Percentiles rank a stretch among this genome's conserved stretches.
Evolutionary conservation across 371 early-diverging fungal genomes (phyloP).

Genomic region (Capillidium heterosporum): DNA sequence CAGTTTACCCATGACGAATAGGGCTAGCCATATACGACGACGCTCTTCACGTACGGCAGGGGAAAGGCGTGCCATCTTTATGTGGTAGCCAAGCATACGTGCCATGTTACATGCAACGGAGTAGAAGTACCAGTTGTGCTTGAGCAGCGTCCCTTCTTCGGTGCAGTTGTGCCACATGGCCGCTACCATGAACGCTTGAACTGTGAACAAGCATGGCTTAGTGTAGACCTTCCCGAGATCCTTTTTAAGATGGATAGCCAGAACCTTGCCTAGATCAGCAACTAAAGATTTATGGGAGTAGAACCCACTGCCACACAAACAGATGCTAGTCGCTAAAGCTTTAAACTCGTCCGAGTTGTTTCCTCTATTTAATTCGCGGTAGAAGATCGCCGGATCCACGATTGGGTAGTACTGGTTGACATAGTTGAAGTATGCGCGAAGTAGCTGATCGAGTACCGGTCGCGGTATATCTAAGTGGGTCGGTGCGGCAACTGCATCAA

Average conservation of each 20-base stretch:
- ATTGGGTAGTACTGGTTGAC: background rate
- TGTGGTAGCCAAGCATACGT: background rate
- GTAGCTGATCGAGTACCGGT: background rate
- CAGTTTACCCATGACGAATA: background rate
- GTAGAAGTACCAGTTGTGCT: background rate
- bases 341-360: background rate
- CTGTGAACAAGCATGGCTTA: background rate
- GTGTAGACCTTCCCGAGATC: background rate
- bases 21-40: background rate
- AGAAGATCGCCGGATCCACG: background rate
- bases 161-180: background rate
- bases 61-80: background rate
- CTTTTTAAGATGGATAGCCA: background rate
- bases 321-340: background rate
- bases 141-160: background rate
- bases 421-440: background rate
- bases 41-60: background rate
- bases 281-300: background rate
- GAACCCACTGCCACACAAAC: background rate
- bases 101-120: background rate
- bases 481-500: too few species aligned
- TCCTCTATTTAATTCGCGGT: background rate
- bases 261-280: background rate
- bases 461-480: too few species aligned
- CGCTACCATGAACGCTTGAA: background rate